Base-by-base conservation (phyloP, 2,329 filamentous ascomycete species). In the Colletotrichum siamense region DNA sequence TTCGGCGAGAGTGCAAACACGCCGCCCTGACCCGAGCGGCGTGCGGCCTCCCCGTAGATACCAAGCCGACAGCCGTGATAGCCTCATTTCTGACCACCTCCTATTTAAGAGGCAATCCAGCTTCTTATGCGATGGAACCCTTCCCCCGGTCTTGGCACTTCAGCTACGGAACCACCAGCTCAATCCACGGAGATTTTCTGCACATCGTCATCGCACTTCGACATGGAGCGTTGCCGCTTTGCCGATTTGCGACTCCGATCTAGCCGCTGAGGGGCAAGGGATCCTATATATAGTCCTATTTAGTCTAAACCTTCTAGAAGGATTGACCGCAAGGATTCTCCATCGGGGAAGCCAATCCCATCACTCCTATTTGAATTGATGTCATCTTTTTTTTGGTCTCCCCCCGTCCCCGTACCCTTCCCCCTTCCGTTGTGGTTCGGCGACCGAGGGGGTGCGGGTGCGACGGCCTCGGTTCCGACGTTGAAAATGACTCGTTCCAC, bases 1-100 rank as follows among this genome's bases (percentile, higher is more conserved):
- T 18, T 18, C 36, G 16, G 0, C 3, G 9, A n/a, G 18, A 44
- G 39, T 0, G 9, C 18, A 12, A 6, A 10, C 0, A 6, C 5
- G 3, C 18, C 39, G 39, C 39, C 1, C 3, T 44, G 3, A 44
- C 8, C 39, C 9, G 9, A 6, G 39, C 18, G 9, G 4, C 5
- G 9, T n/a, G 18, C 39, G 39, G 39, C 5, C 39, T 44, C 39
- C 39, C 39, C 39, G 39, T 44, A n/a, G 18, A 44, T 44, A 44
- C 39, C 39, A 44, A 44, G 39, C 39, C 39, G 39, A 44, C 39
- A 44, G 39, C 39, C 39, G 18, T 44, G 39, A 44, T 44, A n/a
- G 39, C 39, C 39, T 44, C 18, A 44, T 44, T 44, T 4, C 39
- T 18, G 18, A 44, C 39, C 39, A 44, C 18, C 18, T n/a, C 39